Evolutionary conservation across 78 protist species (phyloP).

Genomic region (Dictyostelium brefeldianum): DNA sequence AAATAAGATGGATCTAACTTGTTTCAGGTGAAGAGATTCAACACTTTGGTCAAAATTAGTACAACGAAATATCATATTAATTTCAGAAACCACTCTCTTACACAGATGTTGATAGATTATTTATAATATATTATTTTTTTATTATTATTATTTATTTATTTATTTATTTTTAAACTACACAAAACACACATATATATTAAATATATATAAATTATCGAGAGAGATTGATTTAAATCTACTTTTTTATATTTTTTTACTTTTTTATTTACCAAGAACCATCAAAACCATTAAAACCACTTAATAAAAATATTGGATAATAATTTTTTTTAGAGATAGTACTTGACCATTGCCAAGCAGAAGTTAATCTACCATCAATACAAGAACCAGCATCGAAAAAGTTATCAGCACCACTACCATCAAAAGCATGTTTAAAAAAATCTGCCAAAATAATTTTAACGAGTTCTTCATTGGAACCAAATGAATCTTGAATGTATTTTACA

Average conservation of each 20-base stretch:
- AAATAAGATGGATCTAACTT: too few species aligned
- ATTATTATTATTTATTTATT: too few species aligned
- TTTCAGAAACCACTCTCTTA: too few species aligned
- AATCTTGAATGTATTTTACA: constrained; percentile 19
- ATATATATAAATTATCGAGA: too few species aligned
- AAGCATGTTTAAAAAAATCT: constrained; percentile 96
- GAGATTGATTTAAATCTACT: not conserved
- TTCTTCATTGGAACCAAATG: constrained; percentile 70
- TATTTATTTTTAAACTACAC: too few species aligned
- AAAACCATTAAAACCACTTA: constrained; percentile 93
- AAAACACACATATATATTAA: too few species aligned
- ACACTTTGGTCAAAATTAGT: too few species aligned
- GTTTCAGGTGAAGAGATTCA: too few species aligned
- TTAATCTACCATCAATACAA: constrained; percentile 97
- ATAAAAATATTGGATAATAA: constrained; percentile 88
- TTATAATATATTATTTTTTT: too few species aligned
- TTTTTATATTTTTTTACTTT: not conserved
- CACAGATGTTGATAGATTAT: too few species aligned
- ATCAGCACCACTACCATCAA: constrained; percentile 95
- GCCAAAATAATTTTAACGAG: constrained; percentile 77
- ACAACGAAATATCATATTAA: too few species aligned
- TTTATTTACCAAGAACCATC: constrained; percentile 85
- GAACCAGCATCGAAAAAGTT: constrained; percentile 97
- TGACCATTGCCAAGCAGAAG: constrained; percentile 98
- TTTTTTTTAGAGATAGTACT: constrained; percentile 84